Percentiles rank a stretch among this genome's conserved stretches.
These are phyloP conservation scores for Lavandula angustifolia DNA, from an alignment of 257 asterid genomes.

Conservation along the genomic window DNA sequence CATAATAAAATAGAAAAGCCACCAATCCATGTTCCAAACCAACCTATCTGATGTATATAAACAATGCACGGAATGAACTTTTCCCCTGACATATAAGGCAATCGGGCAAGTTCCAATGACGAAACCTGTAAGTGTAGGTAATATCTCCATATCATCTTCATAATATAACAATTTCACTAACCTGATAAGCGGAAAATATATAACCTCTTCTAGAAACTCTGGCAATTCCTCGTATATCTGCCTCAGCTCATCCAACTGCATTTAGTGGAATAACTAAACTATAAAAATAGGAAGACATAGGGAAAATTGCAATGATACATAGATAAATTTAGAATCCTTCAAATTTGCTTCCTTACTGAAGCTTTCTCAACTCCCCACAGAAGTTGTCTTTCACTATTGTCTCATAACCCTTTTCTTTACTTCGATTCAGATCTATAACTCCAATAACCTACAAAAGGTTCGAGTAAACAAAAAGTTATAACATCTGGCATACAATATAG, in stretches of 20 bases:
- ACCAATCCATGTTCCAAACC: conserved; percentile 30
- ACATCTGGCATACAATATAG: conserved; percentile 5
- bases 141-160: conserved; percentile 31
- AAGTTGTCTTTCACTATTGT: conserved; percentile 85
- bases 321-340: conserved; percentile 9
- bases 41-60: conserved; percentile 92
- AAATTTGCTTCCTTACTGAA: conserved; percentile 24
- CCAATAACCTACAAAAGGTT: conserved; percentile 69
- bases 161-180: conserved; percentile 28
- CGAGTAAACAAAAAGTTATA: conserved; percentile 27
- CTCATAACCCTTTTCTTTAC: conserved; percentile 92
- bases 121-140: conserved; percentile 64
- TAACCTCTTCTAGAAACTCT: conserved; percentile 92
- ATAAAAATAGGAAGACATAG: conserved; percentile 29
- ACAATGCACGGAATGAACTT: conserved; percentile 75
- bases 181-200: conserved; percentile 32
- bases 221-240: conserved; percentile 97
- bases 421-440: conserved; percentile 75
- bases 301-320: conserved; percentile 17
- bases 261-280: conserved; percentile 29
- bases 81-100: conserved; percentile 64
- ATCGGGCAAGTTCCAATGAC: conserved; percentile 81
- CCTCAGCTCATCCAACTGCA: conserved; percentile 98
- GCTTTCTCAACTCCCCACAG: conserved; percentile 76
- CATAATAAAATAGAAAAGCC: conserved; percentile 21